A percentile compares a stretch with the other conserved stretches of the same genome.
These are phyloP conservation scores for Asterella californica DNA, from an alignment of 225 moss, liverwort and hornwort genomes.

Conservation along the genomic window DNA sequence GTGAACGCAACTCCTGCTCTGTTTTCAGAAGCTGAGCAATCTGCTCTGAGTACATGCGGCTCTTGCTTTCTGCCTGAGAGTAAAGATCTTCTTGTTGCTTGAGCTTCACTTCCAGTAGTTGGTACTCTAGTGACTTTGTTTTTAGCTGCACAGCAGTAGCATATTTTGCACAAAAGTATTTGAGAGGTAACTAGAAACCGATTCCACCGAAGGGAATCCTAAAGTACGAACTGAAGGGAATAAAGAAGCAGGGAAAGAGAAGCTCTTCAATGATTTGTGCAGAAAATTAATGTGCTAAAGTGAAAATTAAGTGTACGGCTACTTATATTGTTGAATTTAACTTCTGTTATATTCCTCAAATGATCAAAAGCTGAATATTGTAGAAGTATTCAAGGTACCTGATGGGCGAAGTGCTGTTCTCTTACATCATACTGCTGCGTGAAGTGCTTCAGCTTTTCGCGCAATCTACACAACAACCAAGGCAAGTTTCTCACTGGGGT, in stretches of 20 bases:
- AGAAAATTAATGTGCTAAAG: too few relatives aligned
- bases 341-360: background rate
- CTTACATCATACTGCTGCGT: conserved; percentile 85
- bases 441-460: conserved; percentile 86
- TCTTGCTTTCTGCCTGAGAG: conserved; percentile 76
- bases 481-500: too few relatives aligned
- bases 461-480: conserved; percentile 55
- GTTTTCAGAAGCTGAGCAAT: conserved; percentile 78
- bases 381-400: conserved; percentile 43
- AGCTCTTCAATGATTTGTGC: too few relatives aligned
- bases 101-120: conserved; percentile 87
- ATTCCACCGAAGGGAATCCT: background rate
- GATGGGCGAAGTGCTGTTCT: conserved; percentile 89
- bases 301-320: too few relatives aligned
- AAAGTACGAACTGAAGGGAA: too few relatives aligned
- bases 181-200: background rate
- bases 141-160: conserved; percentile 47
- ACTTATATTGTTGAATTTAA: background rate
- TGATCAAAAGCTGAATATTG: background rate
- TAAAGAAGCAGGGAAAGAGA: too few relatives aligned
- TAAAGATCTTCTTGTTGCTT: conserved; percentile 93
- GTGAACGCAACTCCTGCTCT: conserved; percentile 85
- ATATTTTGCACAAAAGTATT: background rate
- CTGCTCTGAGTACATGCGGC: conserved; percentile 75
- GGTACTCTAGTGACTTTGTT: conserved; percentile 89